phyloP scores from a whole-genome alignment of 2,329 filamentous ascomycete genomes.

The Acephala macrosclerotiorum region DNA sequence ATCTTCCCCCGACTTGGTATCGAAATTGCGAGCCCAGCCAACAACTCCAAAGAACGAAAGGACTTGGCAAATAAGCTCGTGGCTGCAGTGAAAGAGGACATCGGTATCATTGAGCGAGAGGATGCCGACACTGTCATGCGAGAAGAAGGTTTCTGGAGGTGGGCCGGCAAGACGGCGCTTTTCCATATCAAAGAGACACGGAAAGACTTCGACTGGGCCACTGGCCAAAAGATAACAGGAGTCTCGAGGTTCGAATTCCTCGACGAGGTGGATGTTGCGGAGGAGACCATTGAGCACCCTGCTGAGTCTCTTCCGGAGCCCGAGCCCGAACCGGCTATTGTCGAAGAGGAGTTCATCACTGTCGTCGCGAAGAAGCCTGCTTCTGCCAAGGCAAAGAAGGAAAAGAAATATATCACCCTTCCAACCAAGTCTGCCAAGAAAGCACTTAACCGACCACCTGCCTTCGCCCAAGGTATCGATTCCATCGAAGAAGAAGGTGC shows the following conservation, averaged over 20 bases:
- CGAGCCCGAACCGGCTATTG: not conserved
- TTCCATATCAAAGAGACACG: constrained; percentile 33
- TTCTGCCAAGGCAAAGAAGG: not conserved
- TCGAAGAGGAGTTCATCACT: not conserved
- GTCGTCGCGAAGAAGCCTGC: not conserved
- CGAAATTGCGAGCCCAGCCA: constrained; percentile 30
- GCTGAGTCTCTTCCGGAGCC: not conserved
- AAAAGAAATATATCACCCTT: not conserved
- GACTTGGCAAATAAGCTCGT: constrained; percentile 40
- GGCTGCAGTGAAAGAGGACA: constrained; percentile 38
- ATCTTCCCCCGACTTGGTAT: constrained; percentile 42
- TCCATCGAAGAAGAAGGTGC: constrained; percentile 3
- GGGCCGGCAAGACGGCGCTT: constrained; percentile 40
- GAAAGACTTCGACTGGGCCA: constrained; percentile 40
- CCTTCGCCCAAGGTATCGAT: not conserved
- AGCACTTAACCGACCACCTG: not conserved
- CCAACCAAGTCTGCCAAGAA: not conserved
- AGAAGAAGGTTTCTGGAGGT: constrained; percentile 43
- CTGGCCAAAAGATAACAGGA: constrained; percentile 37
- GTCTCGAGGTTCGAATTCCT: constrained; percentile 13
- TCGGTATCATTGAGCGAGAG: constrained; percentile 38
- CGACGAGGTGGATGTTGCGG: constrained; percentile 15
- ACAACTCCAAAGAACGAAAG: constrained; percentile 36
- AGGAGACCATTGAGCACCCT: not conserved
- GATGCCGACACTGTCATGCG: constrained; percentile 37